Conservation (phyloP, 495 filamentous ascomycete species). For the Amphirosellinia nigrospora region DNA sequence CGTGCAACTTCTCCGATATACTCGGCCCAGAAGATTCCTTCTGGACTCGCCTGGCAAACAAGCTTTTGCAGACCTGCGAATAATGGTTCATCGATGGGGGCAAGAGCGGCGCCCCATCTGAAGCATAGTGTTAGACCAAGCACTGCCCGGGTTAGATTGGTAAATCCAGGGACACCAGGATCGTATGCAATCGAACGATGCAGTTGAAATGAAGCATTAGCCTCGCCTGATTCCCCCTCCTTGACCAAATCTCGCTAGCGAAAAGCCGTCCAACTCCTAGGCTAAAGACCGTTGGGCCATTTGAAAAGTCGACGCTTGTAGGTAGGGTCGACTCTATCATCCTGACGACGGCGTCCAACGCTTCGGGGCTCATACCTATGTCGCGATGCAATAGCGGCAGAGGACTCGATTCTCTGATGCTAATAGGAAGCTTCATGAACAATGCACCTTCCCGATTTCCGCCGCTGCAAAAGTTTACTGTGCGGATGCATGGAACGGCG, state of each 20-base stretch:
- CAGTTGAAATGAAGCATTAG: constrained; percentile 71
- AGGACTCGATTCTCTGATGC: constrained; percentile 68
- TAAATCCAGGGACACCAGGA: constrained; percentile 73
- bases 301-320: constrained; percentile 54
- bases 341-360: constrained; percentile 54
- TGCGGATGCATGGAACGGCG: constrained; percentile 71
- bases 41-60: constrained; percentile 37
- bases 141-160: constrained; percentile 71
- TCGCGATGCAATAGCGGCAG: constrained; percentile 58
- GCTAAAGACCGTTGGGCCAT: constrained; percentile 50
- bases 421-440: constrained; percentile 66
- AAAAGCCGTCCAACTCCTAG: constrained; percentile 50
- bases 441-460: constrained; percentile 86
- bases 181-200: constrained; percentile 73
- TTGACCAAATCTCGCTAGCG: constrained; percentile 52
- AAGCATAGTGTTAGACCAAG: constrained; percentile 77
- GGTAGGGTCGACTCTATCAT: constrained; percentile 62
- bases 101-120: constrained; percentile 73
- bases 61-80: constrained; percentile 46
- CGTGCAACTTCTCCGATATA: constrained; percentile 50
- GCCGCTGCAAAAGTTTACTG: constrained; percentile 81
- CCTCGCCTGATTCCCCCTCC: constrained; percentile 49
- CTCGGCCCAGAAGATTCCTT: constrained; percentile 51
- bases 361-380: constrained; percentile 40
- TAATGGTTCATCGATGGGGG: constrained; percentile 52